Conservation (phyloP, 192 early-diverging fungal species). For the Dissophora globulifera region DNA sequence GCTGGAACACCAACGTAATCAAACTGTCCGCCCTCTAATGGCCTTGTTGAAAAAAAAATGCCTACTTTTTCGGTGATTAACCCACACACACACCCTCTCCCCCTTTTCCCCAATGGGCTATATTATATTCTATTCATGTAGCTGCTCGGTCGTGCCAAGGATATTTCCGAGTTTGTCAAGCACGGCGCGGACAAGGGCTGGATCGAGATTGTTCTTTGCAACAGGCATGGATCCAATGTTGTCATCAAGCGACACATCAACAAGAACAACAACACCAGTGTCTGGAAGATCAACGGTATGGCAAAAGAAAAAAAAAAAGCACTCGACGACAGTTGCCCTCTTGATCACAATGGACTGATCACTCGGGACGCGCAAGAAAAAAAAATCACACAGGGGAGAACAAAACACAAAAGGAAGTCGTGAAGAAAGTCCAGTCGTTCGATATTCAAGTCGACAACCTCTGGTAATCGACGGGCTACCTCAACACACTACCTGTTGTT, state of each 20-base stretch:
- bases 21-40: no score
- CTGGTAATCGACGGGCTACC: no score
- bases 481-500: no score
- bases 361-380: no score
- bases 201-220: constrained; percentile 90
- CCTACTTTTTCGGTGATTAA: no score
- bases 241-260: constrained; percentile 70
- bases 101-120: no score
- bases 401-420: constrained; percentile 71
- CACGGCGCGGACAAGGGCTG: constrained; percentile 80
- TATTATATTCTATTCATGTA: no score
- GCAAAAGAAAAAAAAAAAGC: no score
- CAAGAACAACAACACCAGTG: constrained; percentile 70
- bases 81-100: no score
- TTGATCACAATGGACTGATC: no score
- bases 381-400: constrained; percentile 56
- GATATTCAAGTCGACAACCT: constrained; percentile 96
- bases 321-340: no score
- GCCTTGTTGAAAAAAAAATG: no score
- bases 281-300: constrained; percentile 91
- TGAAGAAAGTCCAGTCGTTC: constrained; percentile 67
- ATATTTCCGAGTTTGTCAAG: constrained; percentile 93
- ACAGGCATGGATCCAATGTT: constrained; percentile 52
- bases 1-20: constrained; percentile 70
- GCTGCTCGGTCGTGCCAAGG: constrained; percentile 88